Base-by-base conservation (phyloP, 805 yeast species). In the Wickerhamomyces xylosicus region DNA sequence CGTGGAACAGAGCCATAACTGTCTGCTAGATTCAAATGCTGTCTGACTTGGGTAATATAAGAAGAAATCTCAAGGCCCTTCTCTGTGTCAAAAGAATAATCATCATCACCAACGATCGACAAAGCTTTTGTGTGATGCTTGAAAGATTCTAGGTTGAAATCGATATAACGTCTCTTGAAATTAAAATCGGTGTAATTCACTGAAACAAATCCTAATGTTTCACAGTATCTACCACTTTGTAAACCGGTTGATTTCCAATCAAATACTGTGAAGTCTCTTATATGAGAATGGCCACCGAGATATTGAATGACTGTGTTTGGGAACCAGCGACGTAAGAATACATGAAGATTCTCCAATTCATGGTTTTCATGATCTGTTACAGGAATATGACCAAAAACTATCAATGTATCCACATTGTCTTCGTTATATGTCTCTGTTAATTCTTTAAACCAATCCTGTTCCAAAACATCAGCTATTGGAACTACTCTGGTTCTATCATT, bases 261-360 rank as follows among this genome's bases (percentile, higher is more conserved):
- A 37, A 78, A 65, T 3, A 74, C 63, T 7, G 74, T 70, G 57
- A 81, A 90, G 58, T 90, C 97, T 44, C 97, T 67, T 14, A 90
- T 77, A 55, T 90, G 97, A 21, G 94, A 78, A 59, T 90, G 97
- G 1, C 97, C 97, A 2, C 97, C 97, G 59, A 90, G 80, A 49
- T 82, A 85, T 56, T 86, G 95, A 38, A 90, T 82, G 0, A 77
- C 64, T 0, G 71, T 67, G 22, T 67, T 55, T 5, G 94, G 90
- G 49, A 73, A 82, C 20, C 59, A 62, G 19, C 54, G 42, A 43
- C 97, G 71, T 20, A 90, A 58, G 5, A 56, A 58, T 0, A 48
- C 33, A 44, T 67, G 72, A 1, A 68, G 43, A 43, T 49, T 40
- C n/a, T 55, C 47, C 4, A 67, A 49, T 28, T 56, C 60, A 33